A percentile compares a stretch with the other conserved stretches of the same genome.
Conservation (phyloP, 2,329 filamentous ascomycete genomes). For the Coniochaeta sp. region DNA sequence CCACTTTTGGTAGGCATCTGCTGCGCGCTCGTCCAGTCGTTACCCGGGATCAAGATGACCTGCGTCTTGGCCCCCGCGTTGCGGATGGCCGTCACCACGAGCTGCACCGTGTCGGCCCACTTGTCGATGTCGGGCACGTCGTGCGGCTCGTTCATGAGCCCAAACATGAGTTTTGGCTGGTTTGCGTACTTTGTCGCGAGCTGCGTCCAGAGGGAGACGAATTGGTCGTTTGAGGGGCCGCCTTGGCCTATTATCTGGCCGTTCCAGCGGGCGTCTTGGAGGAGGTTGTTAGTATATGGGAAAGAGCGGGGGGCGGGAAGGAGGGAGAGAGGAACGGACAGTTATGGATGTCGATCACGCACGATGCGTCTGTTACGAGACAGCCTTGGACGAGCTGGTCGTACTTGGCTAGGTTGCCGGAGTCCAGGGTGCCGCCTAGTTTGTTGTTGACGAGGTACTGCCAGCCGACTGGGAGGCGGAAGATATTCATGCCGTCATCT, state of each 20-base stretch:
- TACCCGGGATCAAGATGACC: slow-evolving; percentile 56
- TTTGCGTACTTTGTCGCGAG: slow-evolving; percentile 49
- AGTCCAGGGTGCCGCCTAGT: slow-evolving; percentile 33
- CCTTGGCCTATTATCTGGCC: slow-evolving; percentile 57
- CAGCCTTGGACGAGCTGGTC: slow-evolving; percentile 43
- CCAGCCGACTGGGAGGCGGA: slow-evolving; percentile 48
- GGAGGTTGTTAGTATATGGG: not conserved
- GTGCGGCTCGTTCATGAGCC: slow-evolving; percentile 63
- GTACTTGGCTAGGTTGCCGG: slow-evolving; percentile 34
- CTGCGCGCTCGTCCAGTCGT: slow-evolving; percentile 35
- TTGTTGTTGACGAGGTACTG: slow-evolving; percentile 40
- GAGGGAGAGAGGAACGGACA: slow-evolving; percentile 8
- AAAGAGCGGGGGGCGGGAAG: not conserved
- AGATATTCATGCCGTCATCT: slow-evolving; percentile 46
- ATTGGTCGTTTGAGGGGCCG: slow-evolving; percentile 54
- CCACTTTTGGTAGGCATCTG: slow-evolving; percentile 42
- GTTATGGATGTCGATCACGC: slow-evolving; percentile 37
- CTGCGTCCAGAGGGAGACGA: slow-evolving; percentile 49
- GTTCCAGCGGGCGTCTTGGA: slow-evolving; percentile 52
- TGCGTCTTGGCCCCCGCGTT: slow-evolving; percentile 51
- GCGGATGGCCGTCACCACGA: slow-evolving; percentile 57
- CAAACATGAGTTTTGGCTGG: slow-evolving; percentile 49
- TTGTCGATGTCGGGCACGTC: slow-evolving; percentile 41
- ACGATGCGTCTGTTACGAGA: slow-evolving; percentile 37
- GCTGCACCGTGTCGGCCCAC: slow-evolving; percentile 56